These are phyloP conservation scores for Candida suzukii DNA, from an alignment of 805 yeast genomes.

Conservation along the genomic window DNA sequence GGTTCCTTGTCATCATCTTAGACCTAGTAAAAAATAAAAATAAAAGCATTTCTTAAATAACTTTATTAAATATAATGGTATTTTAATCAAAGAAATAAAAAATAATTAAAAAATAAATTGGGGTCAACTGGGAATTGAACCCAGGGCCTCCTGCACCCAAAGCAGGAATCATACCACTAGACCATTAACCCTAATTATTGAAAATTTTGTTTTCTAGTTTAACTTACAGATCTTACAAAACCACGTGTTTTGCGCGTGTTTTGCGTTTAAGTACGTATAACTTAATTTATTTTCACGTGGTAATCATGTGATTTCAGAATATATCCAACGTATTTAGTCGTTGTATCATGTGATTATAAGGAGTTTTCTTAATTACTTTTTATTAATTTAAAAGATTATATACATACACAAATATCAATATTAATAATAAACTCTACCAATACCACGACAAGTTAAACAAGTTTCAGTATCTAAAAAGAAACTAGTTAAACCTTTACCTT, in stretches of 20 bases:
- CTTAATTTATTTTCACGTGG: too few species aligned
- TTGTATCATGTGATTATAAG: too few species aligned
- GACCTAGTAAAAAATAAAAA: too few species aligned
- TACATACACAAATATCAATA: not conserved
- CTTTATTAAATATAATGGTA: not conserved
- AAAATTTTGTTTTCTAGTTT: not conserved
- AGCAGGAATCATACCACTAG: slow-evolving; percentile 6
- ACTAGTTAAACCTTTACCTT: slow-evolving; percentile 53
- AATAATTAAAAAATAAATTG: not conserved
- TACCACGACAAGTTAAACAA: slow-evolving; percentile 60
- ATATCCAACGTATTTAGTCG: too few species aligned
- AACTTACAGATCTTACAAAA: too few species aligned
- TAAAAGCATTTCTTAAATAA: not conserved
- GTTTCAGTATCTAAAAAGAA: slow-evolving; percentile 54
- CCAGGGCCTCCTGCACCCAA: slow-evolving; percentile 7
- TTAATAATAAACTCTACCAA: slow-evolving; percentile 43
- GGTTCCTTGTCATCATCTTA: too few species aligned
- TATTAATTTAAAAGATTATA: too few species aligned
- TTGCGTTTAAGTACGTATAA: too few species aligned
- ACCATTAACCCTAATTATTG: slow-evolving; percentile 1
- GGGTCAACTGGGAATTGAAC: slow-evolving; percentile 6
- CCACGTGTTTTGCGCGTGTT: too few species aligned
- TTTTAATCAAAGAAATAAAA: not conserved
- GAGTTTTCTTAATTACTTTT: too few species aligned
- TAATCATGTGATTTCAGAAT: too few species aligned